These are phyloP conservation scores for Fistulina hepatica DNA, from an alignment of 1,284 basidiomycete genomes.

Conservation along the genomic window DNA sequence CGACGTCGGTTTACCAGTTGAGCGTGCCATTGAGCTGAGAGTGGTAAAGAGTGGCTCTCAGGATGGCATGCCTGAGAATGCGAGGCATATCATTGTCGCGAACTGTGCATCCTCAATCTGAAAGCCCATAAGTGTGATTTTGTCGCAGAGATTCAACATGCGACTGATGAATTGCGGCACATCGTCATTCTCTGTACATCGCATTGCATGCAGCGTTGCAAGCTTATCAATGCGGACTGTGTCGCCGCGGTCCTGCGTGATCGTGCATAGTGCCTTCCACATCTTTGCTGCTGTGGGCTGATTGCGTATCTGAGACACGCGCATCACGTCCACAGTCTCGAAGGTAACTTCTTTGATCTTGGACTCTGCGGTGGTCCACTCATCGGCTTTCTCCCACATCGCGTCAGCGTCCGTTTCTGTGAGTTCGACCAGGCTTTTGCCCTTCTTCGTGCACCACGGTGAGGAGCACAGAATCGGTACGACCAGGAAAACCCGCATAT, in stretches of 20 bases:
- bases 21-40: conserved; percentile 8
- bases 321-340: conserved; percentile 14
- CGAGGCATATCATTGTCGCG: no score
- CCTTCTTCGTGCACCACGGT: no score
- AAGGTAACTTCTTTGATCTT: conserved; percentile 19
- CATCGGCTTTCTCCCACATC: conserved; percentile 15
- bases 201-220: conserved; percentile 14
- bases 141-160: conserved; percentile 16
- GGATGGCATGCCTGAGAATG: conserved; percentile 16
- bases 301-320: conserved; percentile 18
- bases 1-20: conserved; percentile 8
- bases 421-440: no score
- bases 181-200: conserved; percentile 15
- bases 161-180: conserved; percentile 15
- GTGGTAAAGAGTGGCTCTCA: conserved; percentile 16
- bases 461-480: no score
- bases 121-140: conserved; percentile 17
- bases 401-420: no score
- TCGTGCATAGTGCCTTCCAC: conserved; percentile 16
- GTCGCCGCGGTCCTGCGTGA: conserved; percentile 17
- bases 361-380: conserved; percentile 18
- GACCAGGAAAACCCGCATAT: no score
- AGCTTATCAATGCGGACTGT: conserved; percentile 16
- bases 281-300: conserved; percentile 11
- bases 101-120: conserved; percentile 15